Conservation (phyloP, 169 alveolate species). For the Cryptosporidium tyzzeri region DNA sequence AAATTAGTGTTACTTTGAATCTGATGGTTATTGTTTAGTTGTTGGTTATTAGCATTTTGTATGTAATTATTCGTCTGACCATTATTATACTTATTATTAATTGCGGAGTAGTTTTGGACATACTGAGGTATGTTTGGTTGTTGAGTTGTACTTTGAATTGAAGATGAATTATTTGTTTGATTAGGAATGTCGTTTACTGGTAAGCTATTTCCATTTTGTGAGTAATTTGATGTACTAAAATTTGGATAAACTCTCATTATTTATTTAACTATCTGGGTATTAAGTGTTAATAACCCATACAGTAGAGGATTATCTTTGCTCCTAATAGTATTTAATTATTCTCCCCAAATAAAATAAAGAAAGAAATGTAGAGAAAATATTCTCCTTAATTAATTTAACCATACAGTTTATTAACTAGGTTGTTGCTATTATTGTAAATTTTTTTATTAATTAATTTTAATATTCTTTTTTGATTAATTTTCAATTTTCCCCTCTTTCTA, state of each 20-base stretch:
- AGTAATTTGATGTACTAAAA: constrained; percentile 1
- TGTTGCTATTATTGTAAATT: neutral
- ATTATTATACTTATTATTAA: neutral
- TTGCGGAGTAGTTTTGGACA: constrained; percentile 3
- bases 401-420: neutral
- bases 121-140: constrained; percentile 10
- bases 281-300: constrained; percentile 15
- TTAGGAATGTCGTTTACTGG: neutral
- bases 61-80: constrained; percentile 6
- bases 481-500: neutral
- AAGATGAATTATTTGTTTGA: constrained; percentile 1
- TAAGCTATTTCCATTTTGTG: constrained; percentile 19
- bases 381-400: constrained; percentile 7
- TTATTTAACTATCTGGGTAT: neutral
- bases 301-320: constrained; percentile 19
- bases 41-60: neutral
- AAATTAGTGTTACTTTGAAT: neutral
- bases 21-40: neutral
- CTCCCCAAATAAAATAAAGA: neutral
- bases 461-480: neutral
- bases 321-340: constrained; percentile 18
- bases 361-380: neutral
- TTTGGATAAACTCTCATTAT: constrained; percentile 42
- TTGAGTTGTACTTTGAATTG: constrained; percentile 2
- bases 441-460: neutral